phyloP scores from a whole-genome alignment of 148 eudicot genomes.

The Linanthus parryae region DNA sequence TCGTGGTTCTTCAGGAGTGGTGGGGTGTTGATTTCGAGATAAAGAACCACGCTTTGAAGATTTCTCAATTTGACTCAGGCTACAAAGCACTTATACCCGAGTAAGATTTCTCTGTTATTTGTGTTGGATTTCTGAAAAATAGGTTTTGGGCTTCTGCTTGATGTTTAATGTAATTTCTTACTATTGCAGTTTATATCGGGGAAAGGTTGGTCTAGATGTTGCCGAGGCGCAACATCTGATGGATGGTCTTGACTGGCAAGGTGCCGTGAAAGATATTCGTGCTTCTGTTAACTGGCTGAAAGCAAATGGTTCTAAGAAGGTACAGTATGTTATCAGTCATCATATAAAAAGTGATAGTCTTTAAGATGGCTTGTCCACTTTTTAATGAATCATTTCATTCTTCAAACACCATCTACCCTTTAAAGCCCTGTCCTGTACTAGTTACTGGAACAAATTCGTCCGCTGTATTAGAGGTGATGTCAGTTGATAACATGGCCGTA shows the following conservation, averaged over 20 bases:
- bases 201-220: conserved; percentile 88
- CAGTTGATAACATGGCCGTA: too few species aligned
- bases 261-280: conserved; percentile 85
- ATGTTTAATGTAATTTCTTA: conserved; percentile 1
- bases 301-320: conserved; percentile 90
- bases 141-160: neutral
- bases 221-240: conserved; percentile 96
- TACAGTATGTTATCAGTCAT: conserved; percentile 33
- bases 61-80: conserved; percentile 67
- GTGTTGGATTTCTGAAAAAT: neutral
- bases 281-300: conserved; percentile 96
- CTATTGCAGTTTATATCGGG: conserved; percentile 68
- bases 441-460: too few species aligned
- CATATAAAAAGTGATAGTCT: too few species aligned
- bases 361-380: too few species aligned
- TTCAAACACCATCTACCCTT: too few species aligned
- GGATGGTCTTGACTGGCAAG: conserved; percentile 91
- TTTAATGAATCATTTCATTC: too few species aligned
- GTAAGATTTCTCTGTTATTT: conserved; percentile 26
- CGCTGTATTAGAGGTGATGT: too few species aligned
- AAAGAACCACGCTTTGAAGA: conserved; percentile 73
- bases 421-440: too few species aligned
- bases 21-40: conserved; percentile 97
- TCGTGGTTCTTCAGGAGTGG: conserved; percentile 97
- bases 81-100: conserved; percentile 78